Percentiles rank a stretch among this genome's conserved stretches.
phyloP scores from a whole-genome alignment of 2,329 filamentous ascomycete species.

The Pseudocercospora eumusae region DNA sequence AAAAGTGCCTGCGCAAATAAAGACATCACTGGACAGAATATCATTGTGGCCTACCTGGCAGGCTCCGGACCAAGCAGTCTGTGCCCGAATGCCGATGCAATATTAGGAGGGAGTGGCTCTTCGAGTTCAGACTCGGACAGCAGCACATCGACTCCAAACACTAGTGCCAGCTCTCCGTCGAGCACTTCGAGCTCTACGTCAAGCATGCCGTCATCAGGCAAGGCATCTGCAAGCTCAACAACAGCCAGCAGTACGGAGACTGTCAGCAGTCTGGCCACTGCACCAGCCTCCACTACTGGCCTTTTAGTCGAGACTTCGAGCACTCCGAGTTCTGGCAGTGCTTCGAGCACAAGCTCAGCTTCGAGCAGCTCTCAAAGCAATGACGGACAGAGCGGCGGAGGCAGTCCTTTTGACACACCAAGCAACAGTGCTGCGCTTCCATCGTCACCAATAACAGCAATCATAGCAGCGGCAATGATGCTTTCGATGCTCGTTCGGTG shows the following conservation, averaged over 20 bases:
- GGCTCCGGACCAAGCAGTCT: conserved; percentile 44
- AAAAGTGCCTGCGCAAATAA: conserved; percentile 39
- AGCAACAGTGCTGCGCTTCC: conserved; percentile 23
- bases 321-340: conserved; percentile 17
- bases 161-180: conserved; percentile 5
- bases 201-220: neutral
- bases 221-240: conserved; percentile 20
- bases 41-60: conserved; percentile 47
- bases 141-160: conserved; percentile 25
- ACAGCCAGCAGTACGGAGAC: conserved; percentile 11
- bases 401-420: conserved; percentile 48
- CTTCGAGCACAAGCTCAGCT: conserved; percentile 20
- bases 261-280: conserved; percentile 21
- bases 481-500: conserved; percentile 12
- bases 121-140: conserved; percentile 14
- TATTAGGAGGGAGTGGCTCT: conserved; percentile 19
- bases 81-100: conserved; percentile 41
- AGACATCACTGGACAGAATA: conserved; percentile 42
- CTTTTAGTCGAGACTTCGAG: conserved; percentile 28
- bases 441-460: neutral
- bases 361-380: conserved; percentile 37
- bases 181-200: conserved; percentile 2
- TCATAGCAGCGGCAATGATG: conserved; percentile 6
- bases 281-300: conserved; percentile 21
- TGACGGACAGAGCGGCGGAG: conserved; percentile 43